Conservation (phyloP, 2,329 filamentous ascomycete species). For the Monosporascus sp. region DNA sequence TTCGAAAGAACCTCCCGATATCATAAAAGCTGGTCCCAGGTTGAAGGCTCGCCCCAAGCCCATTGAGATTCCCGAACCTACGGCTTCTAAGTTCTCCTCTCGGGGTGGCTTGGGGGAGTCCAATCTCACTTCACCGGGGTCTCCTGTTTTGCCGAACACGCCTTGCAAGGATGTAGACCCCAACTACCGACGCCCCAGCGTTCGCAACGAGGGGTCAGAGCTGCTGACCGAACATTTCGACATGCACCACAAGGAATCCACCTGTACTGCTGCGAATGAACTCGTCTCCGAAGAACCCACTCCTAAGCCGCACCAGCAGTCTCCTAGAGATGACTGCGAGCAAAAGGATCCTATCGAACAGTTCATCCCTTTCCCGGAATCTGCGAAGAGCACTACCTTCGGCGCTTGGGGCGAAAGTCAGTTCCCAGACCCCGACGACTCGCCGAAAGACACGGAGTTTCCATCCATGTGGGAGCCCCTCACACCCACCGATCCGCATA, state of each 20-base stretch:
- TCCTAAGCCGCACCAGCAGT: background rate
- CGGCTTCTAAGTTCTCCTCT: background rate
- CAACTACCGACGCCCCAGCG: background rate
- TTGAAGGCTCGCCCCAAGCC: background rate
- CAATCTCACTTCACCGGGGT: background rate
- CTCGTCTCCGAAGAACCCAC: background rate
- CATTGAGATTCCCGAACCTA: background rate
- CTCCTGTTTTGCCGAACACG: background rate
- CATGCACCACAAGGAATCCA: background rate
- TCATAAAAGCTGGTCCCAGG: background rate
- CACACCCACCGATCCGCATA: slow-evolving; percentile 9
- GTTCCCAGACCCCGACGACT: slow-evolving; percentile 28
- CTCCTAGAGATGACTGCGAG: background rate
- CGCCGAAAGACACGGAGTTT: slow-evolving; percentile 1
- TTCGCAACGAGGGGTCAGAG: background rate
- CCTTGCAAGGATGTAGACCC: background rate
- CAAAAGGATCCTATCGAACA: background rate
- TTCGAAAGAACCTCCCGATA: background rate
- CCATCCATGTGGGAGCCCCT: slow-evolving; percentile 8
- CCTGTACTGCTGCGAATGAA: background rate
- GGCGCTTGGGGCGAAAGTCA: background rate
- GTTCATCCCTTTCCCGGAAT: background rate
- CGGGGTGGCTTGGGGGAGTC: background rate
- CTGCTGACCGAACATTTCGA: background rate
- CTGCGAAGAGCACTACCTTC: background rate